phyloP scores from a whole-genome alignment of 345 rosid species.

The Stellera chamaejasme region DNA sequence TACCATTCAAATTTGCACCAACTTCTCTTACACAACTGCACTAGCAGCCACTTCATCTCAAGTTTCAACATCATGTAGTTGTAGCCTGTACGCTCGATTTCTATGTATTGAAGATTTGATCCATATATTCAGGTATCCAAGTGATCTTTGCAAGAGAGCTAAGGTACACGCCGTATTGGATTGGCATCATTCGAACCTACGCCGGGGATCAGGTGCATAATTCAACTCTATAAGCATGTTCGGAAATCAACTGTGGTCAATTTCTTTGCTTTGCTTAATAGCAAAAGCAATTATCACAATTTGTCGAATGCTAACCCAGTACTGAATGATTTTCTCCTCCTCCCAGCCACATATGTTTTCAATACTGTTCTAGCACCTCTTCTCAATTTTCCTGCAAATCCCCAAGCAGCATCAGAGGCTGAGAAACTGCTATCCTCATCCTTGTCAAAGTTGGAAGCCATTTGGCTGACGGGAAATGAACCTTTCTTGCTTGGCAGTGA shows the following conservation, averaged over 20 bases:
- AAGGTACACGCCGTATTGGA: slow-evolving; percentile 74
- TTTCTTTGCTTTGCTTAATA: no score
- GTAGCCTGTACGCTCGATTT: no score
- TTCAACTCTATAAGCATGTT: no score
- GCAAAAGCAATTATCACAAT: no score
- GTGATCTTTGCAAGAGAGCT: slow-evolving; percentile 74
- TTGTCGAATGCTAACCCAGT: no score
- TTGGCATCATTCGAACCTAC: slow-evolving; percentile 85
- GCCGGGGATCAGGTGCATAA: slow-evolving; percentile 53
- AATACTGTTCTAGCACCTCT: slow-evolving; percentile 42
- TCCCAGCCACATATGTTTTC: slow-evolving; percentile 41
- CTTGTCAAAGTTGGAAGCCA: slow-evolving; percentile 46
- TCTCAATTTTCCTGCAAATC: slow-evolving; percentile 42
- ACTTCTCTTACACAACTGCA: no score
- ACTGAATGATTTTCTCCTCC: no score
- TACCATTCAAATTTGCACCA: no score
- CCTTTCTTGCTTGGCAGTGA: slow-evolving; percentile 58
- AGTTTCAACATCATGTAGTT: no score
- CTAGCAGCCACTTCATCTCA: no score
- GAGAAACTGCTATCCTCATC: slow-evolving; percentile 50
- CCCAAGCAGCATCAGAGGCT: slow-evolving; percentile 55
- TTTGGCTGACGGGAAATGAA: slow-evolving; percentile 73
- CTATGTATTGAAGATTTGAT: background rate
- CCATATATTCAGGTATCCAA: slow-evolving; percentile 55
- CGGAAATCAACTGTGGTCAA: no score